Evolutionary conservation across 2,329 filamentous ascomycete species (phyloP), one percentile per base, ranked within the genome.

Genomic region (Botryotinia calthae): DNA sequence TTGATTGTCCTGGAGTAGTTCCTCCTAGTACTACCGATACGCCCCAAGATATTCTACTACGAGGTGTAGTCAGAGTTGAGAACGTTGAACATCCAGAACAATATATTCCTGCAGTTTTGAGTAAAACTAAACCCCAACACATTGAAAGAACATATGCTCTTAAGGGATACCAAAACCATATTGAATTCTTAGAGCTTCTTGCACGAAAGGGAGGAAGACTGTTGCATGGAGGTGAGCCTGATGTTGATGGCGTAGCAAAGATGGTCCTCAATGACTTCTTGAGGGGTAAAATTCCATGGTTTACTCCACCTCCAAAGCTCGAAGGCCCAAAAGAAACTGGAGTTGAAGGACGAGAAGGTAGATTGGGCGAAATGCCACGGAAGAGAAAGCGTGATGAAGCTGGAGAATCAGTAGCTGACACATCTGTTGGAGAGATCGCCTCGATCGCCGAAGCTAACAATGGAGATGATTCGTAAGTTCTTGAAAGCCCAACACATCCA

Each of bases 211-310:
- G 90, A 73, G 96, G 96, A 25, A 88, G 95, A 77, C 84, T 99
- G 31, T 85, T 98, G 25, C 94, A 94, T 81, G 95, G 93, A 73
- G 96, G 95, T n/a, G 96, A 98, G 81, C 92, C 95, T 6, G 96
- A 99, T 82, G 84, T 98, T 72, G 95, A 98, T 79, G 94, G 95
- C 78, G 94, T 97, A 65, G 96, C 96, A 1, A 97, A 97, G 83
- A 97, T 97, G 90, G 92, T 99, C 0, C 84, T 99, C 74, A 98
- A 97, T 79, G 96, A 99, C 80, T 99, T 98, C 81, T 89, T 98
- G 80, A 86, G 96, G 76, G 96, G 96, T 72, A 98, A 95, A 83
- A 93, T 98, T 40, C 96, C 96, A 1, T 99, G 97, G 96, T 99
- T 94, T 80, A 96, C 93, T 0, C 90, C 94, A 14, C 91, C 94